Evolutionary conservation across 345 rosid species (phyloP).

Genomic region (Anacardium occidentale): DNA sequence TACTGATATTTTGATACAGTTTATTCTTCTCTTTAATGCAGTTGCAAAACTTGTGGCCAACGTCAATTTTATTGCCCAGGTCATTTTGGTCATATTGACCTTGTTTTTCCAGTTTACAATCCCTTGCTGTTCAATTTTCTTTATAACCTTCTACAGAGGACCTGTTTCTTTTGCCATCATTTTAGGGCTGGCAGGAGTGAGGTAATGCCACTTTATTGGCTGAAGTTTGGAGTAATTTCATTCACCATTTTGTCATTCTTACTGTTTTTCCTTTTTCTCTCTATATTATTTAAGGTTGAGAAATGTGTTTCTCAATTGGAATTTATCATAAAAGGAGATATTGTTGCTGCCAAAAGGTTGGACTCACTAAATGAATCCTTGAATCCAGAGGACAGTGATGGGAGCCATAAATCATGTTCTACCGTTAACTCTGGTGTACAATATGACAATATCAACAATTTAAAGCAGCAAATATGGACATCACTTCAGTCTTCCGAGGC

Average conservation of each 20-base stretch:
- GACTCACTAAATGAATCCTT: constrained; percentile 29
- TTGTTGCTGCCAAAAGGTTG: constrained; percentile 63
- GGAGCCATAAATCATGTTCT: constrained; percentile 41
- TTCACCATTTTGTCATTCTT: not conserved
- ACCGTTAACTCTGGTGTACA: constrained; percentile 29
- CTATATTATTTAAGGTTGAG: constrained; percentile 45
- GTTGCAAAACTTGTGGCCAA: constrained; percentile 78
- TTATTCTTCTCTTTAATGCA: constrained; percentile 39
- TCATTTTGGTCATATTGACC: constrained; percentile 89
- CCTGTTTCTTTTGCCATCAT: constrained; percentile 66
- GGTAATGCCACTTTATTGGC: constrained; percentile 34
- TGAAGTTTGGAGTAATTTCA: constrained; percentile 1
- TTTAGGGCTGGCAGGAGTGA: constrained; percentile 40
- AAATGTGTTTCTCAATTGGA: constrained; percentile 56
- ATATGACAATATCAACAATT: constrained; percentile 25
- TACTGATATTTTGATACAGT: constrained; percentile 12
- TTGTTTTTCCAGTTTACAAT: constrained; percentile 67
- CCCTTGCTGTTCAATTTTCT: constrained; percentile 72
- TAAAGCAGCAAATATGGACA: constrained; percentile 56
- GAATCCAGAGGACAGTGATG: constrained; percentile 40
- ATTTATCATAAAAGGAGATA: constrained; percentile 76
- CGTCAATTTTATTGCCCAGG: constrained; percentile 65
- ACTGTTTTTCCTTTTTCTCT: constrained; percentile 9
- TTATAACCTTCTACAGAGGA: constrained; percentile 52
- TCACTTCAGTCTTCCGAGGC: constrained; percentile 79